A percentile compares a stretch with the other conserved stretches of the same genome.
Evolutionary conservation across 2,329 filamentous ascomycete species (phyloP).

Genomic region (Ambrosiella xylebori): DNA sequence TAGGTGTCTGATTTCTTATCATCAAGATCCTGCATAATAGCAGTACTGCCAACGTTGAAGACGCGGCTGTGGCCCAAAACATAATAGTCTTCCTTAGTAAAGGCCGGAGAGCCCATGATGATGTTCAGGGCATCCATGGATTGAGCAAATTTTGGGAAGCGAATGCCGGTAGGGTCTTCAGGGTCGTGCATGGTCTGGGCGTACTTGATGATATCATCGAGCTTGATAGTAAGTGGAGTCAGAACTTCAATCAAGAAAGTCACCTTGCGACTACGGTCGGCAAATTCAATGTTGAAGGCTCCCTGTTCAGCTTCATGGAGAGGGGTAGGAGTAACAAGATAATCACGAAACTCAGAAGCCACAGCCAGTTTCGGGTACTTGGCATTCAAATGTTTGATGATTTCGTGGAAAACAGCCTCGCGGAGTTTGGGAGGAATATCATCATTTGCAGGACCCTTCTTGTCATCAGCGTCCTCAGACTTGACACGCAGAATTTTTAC

Average conservation of each 20-base stretch:
- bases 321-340: conserved; percentile 20
- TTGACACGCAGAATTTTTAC: conserved; percentile 16
- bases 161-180: conserved; percentile 16
- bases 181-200: conserved; percentile 26
- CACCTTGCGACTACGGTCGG: conserved; percentile 20
- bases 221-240: conserved; percentile 18
- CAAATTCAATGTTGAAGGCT: conserved; percentile 5
- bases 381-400: conserved; percentile 21
- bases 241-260: conserved; percentile 27
- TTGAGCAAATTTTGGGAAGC: conserved; percentile 32
- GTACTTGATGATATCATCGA: conserved; percentile 29
- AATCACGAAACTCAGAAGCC: conserved; percentile 34
- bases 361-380: conserved; percentile 19
- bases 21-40: conserved; percentile 10
- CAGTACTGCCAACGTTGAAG: conserved; percentile 22
- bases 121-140: conserved; percentile 35
- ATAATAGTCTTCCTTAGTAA: conserved; percentile 21
- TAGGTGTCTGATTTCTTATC: conserved; percentile 15
- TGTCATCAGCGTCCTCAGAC: conserved; percentile 8
- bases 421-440: conserved; percentile 29
- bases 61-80: conserved; percentile 31
- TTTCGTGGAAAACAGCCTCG: conserved; percentile 24
- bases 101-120: conserved; percentile 29
- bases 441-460: background rate
- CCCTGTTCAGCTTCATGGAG: conserved; percentile 1